phyloP scores from a whole-genome alignment of 345 rosid genomes.

The Gossypium ekmanianum region DNA sequence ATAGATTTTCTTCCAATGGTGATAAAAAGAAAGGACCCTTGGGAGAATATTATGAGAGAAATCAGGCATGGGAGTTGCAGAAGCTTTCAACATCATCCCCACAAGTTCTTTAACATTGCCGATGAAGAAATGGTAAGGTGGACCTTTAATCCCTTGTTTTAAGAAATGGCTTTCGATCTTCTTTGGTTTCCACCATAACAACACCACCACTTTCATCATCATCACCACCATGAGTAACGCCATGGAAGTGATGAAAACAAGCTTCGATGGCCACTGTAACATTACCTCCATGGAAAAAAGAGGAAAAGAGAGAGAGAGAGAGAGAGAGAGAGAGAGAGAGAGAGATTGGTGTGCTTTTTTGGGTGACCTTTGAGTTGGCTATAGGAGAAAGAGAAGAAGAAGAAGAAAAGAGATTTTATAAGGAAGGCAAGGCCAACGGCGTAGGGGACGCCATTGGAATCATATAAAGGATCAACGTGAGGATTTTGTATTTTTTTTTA shows the following conservation, averaged over 20 bases:
- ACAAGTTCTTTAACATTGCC: constrained; percentile 94
- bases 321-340: constrained; percentile 17
- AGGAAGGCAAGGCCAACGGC: constrained; percentile 75
- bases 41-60: constrained; percentile 98
- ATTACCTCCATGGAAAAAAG: constrained; percentile 15
- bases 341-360: constrained; percentile 1
- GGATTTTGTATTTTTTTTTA: constrained; percentile 8
- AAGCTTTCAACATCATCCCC: constrained; percentile 86
- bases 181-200: constrained; percentile 92
- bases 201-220: constrained; percentile 42
- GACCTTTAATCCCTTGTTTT: constrained; percentile 90
- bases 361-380: constrained; percentile 25
- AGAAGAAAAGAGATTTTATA: neutral
- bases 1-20: constrained; percentile 94
- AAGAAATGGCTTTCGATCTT: constrained; percentile 89
- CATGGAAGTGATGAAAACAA: constrained; percentile 25
- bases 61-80: constrained; percentile 84
- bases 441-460: constrained; percentile 73
- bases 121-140: constrained; percentile 93
- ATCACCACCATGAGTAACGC: constrained; percentile 24
- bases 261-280: constrained; percentile 34
- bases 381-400: neutral
- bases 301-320: constrained; percentile 10
- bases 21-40: constrained; percentile 87
- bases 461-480: constrained; percentile 78